Evolutionary conservation across 2,329 filamentous ascomycete genomes (phyloP).

Genomic region (Fusarium miscanthi): DNA sequence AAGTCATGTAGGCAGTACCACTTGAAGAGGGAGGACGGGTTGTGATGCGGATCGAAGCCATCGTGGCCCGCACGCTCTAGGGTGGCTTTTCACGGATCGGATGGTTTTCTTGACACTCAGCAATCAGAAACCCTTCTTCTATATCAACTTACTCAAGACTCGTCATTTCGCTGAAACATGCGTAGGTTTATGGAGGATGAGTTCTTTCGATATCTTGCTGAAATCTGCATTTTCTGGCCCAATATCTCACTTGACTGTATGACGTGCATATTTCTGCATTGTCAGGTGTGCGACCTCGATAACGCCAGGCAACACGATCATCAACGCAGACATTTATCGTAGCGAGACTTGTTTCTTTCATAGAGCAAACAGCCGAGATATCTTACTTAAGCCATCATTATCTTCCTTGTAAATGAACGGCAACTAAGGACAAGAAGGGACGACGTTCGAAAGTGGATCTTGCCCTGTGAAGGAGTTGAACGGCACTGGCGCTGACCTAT

Average conservation of each 20-base stretch:
- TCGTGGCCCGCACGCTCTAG: background rate
- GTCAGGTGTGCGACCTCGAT: background rate
- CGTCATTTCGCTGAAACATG: too few species aligned
- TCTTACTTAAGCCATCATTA: background rate
- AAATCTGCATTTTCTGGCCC: background rate
- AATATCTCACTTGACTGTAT: background rate
- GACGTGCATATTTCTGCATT: background rate
- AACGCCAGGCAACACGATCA: background rate
- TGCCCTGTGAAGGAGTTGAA: background rate
- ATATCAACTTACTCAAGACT: too few species aligned
- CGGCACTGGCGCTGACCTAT: slow-evolving; percentile 10
- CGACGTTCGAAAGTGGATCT: slow-evolving; percentile 13
- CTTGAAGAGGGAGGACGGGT: background rate
- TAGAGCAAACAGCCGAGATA: background rate
- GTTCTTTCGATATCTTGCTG: background rate
- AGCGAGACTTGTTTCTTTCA: background rate
- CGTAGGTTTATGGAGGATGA: background rate
- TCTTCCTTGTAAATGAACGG: background rate
- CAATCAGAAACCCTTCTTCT: background rate
- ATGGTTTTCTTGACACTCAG: background rate
- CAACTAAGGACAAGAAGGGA: background rate
- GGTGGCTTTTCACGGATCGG: background rate
- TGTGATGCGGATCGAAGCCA: background rate
- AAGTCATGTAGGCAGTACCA: background rate
- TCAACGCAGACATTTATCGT: background rate